Base-by-base conservation (phyloP, 2,329 filamentous ascomycete genomes). In the Neoscytalidium dimidiatum region DNA sequence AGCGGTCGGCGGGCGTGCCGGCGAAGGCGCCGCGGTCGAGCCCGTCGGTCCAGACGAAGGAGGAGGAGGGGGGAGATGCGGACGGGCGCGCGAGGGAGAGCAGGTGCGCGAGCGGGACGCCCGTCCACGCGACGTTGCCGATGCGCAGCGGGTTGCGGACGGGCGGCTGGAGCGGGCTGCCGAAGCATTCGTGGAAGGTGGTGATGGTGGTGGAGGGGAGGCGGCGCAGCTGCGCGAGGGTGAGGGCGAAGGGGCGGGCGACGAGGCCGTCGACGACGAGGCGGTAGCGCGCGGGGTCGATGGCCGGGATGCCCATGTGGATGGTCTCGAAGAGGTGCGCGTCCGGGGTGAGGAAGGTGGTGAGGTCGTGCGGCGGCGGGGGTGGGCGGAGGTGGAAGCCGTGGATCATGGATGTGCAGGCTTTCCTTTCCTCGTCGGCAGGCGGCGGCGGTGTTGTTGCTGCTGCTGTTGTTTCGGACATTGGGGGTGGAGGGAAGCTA, bases 121-220 rank as follows among this genome's bases (percentile, higher is more conserved):
- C 76, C 0, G 75, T 75, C 76, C 76, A 79, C 14, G 43, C 53
- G 0, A 77, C 73, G 49, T 78, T 79, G 0, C 76, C 76, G 1
- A 78, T 67, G 1, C 75, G 69, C 70, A 72, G 74, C 1, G 75
- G 46, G 2, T 73, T 71, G 4, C 69, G 68, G 1, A 66, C 70
- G 0, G 74, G 70, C 9, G 74, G 72, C 14, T 69, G 70, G 1
- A 77, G 49, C 0, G 76, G 76, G 46, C 72, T 75, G 11, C 75
- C 75, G 53, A 74, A 78, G 67, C 76, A 78, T 66, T 78, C 76
- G 56, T 78, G 75, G 49, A 76, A 73, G 3, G 75, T 67, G 3
- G 72, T 75, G 5, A 78, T 61, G 5, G 65, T 70, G 8, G 63
- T 66, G 7, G 62, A 61, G 0, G 74, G 74, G 7, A 78, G 65